These are phyloP conservation scores for Mycosphaerella sp. DNA, from an alignment of 2,329 filamentous ascomycete genomes.

Conservation along the genomic window DNA sequence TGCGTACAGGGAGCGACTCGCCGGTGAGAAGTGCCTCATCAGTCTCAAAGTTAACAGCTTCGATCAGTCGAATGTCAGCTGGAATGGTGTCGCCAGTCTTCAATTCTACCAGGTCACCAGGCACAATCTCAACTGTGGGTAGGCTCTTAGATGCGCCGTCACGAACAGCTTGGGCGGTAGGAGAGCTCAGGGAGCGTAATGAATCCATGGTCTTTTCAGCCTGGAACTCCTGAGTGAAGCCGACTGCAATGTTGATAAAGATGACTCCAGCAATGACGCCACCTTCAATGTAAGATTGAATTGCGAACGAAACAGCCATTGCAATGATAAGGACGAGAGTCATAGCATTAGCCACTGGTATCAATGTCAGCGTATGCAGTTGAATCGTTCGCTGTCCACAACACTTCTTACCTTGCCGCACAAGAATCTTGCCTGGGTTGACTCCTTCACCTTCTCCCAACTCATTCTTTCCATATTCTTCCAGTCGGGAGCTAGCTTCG, in stretches of 20 bases:
- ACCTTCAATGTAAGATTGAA: slow-evolving; percentile 45
- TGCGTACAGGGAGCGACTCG: slow-evolving; percentile 64
- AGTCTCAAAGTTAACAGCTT: slow-evolving; percentile 60
- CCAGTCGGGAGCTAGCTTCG: slow-evolving; percentile 54
- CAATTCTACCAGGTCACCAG: slow-evolving; percentile 45
- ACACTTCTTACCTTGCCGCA: slow-evolving; percentile 50
- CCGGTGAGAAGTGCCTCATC: slow-evolving; percentile 71
- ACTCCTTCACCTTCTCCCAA: slow-evolving; percentile 63
- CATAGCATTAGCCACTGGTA: slow-evolving; percentile 65
- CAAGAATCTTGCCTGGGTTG: slow-evolving; percentile 63
- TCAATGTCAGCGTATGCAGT: not conserved
- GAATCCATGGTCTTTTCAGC: slow-evolving; percentile 49
- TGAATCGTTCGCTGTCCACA: not conserved
- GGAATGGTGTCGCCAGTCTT: slow-evolving; percentile 47
- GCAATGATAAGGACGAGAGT: slow-evolving; percentile 54
- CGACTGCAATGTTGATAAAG: slow-evolving; percentile 41
- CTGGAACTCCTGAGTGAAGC: slow-evolving; percentile 44
- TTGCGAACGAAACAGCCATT: slow-evolving; percentile 46
- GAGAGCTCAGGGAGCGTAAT: slow-evolving; percentile 42
- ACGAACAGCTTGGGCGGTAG: slow-evolving; percentile 43
- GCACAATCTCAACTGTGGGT: slow-evolving; percentile 42
- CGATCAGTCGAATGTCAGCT: slow-evolving; percentile 42
- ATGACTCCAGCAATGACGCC: slow-evolving; percentile 45
- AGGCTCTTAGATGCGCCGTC: slow-evolving; percentile 41
- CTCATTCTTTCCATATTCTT: slow-evolving; percentile 61